phyloP scores from a whole-genome alignment of 345 rosid genomes.

The Populus deltoides region DNA sequence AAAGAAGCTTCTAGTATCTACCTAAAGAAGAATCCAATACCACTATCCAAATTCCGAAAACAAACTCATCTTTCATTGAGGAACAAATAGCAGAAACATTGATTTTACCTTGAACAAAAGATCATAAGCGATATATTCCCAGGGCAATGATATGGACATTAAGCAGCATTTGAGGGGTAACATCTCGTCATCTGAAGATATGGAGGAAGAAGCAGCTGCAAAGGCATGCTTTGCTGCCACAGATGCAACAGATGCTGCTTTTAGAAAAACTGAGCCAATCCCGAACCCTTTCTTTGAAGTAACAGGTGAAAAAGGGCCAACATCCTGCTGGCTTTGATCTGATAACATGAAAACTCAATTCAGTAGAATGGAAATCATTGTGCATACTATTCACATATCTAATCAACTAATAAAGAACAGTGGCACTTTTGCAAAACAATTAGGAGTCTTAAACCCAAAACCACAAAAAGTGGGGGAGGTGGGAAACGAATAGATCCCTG shows the following conservation, averaged over 20 bases:
- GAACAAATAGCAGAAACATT: background rate
- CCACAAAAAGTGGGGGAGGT: background rate
- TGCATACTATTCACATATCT: background rate
- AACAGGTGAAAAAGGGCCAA: conserved; percentile 78
- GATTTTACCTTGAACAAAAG: conserved; percentile 81
- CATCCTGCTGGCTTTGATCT: conserved; percentile 91
- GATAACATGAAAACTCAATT: conserved; percentile 33
- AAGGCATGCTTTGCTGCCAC: conserved; percentile 94
- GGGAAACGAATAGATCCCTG: background rate
- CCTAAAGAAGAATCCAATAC: no score
- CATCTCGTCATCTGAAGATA: conserved; percentile 72
- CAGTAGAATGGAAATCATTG: conserved; percentile 10
- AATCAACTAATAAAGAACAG: background rate
- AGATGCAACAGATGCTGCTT: conserved; percentile 91
- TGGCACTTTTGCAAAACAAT: background rate
- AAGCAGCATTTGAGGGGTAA: conserved; percentile 91
- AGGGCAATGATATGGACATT: conserved; percentile 90
- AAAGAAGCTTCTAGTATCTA: background rate
- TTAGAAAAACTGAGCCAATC: conserved; percentile 73
- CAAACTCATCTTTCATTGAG: background rate
- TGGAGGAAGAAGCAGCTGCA: conserved; percentile 76
- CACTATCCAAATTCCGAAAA: background rate
- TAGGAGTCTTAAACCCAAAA: background rate
- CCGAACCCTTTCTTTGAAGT: conserved; percentile 68
- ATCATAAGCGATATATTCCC: conserved; percentile 94